Base-by-base conservation (phyloP, 306 rosid species). In the Pyrus pyrifolia region DNA sequence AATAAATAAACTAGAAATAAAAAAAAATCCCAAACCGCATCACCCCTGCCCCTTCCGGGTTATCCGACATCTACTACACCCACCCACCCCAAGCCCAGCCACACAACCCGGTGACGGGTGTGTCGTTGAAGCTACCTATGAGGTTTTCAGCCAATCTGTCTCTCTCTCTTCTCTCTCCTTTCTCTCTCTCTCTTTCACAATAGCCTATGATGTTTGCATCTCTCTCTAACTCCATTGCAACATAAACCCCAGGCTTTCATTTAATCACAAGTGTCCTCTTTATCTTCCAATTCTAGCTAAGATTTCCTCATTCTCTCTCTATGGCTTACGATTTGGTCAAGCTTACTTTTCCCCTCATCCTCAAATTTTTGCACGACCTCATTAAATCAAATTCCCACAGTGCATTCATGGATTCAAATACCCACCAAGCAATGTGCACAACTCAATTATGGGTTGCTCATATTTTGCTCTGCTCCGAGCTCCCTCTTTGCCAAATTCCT, bases 401-500 rank as follows among this genome's bases (percentile, higher is more conserved):
- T 18, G 25, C 11, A n/a, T 67, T 70, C 21, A 91, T 91, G 97
- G 96, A 89, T 83, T 86, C 91, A 21, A 86, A 81, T 81, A 74
- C 83, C 61, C 71, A 74, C 60, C 85, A 84, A 70, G 40, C 40
- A 35, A 35, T 35, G 8, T 35, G 40, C 40, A 35, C 40, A 35
- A 35, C 83, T 88, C 44, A 88, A 81, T 80, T 87, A 90, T 21
- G 95, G 96, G 71, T 83, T 92, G 42, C 85, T 92, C 70, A 87
- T 93, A 8, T 89, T 85, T 78, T 91, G 96, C 62, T 90, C 96
- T 46, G 88, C 93, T 30, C 91, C 92, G 11, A 80, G 82, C 77
- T 83, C 90, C 6, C 71, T 92, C 62, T 42, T 89, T n/a, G 21
- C 83, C 5, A 83, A 83, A 71, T 79, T 81, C 81, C 6, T 0